Conservation (phyloP, 805 yeast genomes). For the Candida oleophila region DNA sequence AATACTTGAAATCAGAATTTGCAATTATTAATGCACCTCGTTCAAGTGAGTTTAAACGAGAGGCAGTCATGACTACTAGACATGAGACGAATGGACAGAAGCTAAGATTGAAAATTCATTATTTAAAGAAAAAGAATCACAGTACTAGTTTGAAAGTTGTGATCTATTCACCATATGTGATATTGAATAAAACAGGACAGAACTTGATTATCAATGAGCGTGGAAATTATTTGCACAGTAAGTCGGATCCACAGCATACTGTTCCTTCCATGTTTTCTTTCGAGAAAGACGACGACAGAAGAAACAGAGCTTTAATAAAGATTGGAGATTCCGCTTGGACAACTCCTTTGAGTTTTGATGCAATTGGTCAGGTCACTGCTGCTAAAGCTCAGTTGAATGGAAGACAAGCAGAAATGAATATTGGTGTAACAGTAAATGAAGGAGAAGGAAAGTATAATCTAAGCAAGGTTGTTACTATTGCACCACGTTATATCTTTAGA, state of each 20-base stretch:
- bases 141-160: slow-evolving; percentile 63
- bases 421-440: slow-evolving; percentile 74
- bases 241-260: slow-evolving; percentile 12
- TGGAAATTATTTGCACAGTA: slow-evolving; percentile 44
- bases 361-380: slow-evolving; percentile 78
- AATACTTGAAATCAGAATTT: slow-evolving; percentile 65
- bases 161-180: slow-evolving; percentile 81
- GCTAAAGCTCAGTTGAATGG: slow-evolving; percentile 46
- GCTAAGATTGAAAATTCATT: slow-evolving; percentile 63
- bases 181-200: slow-evolving; percentile 77
- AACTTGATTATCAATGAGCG: slow-evolving; percentile 59
- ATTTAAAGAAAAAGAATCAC: slow-evolving; percentile 48
- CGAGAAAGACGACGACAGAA: slow-evolving; percentile 53
- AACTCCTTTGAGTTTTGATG: slow-evolving; percentile 76
- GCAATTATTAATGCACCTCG: slow-evolving; percentile 67
- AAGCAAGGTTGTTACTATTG: slow-evolving; percentile 72
- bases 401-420: slow-evolving; percentile 58
- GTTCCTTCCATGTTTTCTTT: slow-evolving; percentile 85
- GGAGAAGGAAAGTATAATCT: slow-evolving; percentile 82
- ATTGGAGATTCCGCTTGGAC: slow-evolving; percentile 74
- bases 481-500: slow-evolving; percentile 79
- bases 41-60: slow-evolving; percentile 55
- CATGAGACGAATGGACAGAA: slow-evolving; percentile 62
- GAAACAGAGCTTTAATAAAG: slow-evolving; percentile 63
- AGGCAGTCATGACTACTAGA: slow-evolving; percentile 49